A percentile compares a stretch with the other conserved stretches of the same genome.
These are phyloP conservation scores for Quercus lobata DNA, from an alignment of 331 rosid species.

Conservation along the genomic window DNA sequence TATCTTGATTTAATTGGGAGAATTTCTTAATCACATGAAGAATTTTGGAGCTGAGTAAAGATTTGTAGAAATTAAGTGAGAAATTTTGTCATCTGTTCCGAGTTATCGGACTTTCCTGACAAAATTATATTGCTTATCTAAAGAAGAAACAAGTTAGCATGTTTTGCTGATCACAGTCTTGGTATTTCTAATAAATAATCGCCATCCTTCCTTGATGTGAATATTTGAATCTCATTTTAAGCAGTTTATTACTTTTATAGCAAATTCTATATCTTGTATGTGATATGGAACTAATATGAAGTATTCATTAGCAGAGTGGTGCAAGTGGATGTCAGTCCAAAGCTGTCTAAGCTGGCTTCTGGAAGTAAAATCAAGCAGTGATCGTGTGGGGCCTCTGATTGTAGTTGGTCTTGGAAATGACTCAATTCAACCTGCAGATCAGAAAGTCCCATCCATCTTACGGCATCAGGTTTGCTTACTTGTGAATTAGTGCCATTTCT, in stretches of 20 bases:
- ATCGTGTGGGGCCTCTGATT: conserved; percentile 63
- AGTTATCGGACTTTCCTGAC: not conserved
- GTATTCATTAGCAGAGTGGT: conserved; percentile 37
- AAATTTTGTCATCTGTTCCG: not conserved
- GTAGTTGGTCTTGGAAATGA: conserved; percentile 60
- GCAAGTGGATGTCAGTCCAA: conserved; percentile 61
- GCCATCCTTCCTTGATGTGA: not conserved
- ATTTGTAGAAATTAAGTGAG: not conserved
- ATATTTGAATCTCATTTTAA: not conserved
- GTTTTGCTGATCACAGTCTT: not conserved
- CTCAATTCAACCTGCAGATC: conserved; percentile 25
- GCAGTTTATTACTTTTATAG: not conserved
- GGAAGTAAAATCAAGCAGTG: conserved; percentile 48
- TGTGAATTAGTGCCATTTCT: conserved; percentile 11
- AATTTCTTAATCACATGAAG: not conserved
- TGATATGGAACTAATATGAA: conserved; percentile 1
- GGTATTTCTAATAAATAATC: not conserved
- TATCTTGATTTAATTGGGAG: not conserved
- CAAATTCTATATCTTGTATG: not conserved
- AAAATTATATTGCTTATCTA: not conserved
- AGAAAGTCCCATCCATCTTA: conserved; percentile 38
- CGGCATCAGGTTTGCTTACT: conserved; percentile 54
- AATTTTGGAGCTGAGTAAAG: not conserved
- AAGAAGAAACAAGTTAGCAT: not conserved
- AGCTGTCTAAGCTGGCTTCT: conserved; percentile 65